A percentile compares a stretch with the other conserved stretches of the same genome.
These are phyloP conservation scores for Agaricales sp. DNA, from an alignment of 1,284 basidiomycete genomes.

Conservation along the genomic window DNA sequence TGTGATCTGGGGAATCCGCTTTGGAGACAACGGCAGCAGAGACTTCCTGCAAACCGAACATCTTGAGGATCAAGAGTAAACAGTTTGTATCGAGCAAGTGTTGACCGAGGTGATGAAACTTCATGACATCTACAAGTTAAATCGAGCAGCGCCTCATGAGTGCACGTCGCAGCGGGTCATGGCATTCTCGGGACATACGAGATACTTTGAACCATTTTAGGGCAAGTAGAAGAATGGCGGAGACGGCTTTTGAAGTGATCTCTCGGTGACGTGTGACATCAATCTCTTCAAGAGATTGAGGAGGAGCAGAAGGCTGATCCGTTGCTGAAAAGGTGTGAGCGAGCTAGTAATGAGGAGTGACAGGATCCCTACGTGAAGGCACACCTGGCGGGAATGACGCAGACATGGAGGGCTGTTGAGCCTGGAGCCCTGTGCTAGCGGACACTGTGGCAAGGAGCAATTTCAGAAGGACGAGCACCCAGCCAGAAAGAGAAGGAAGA, in stretches of 20 bases:
- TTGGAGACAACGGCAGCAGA: constrained; percentile 75
- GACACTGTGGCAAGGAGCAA: constrained; percentile 83
- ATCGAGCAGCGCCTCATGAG: constrained; percentile 4
- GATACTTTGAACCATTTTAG: constrained; percentile 99
- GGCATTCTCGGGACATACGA: constrained; percentile 66
- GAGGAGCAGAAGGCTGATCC: constrained; percentile 55
- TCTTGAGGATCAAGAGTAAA: constrained; percentile 89
- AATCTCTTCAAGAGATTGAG: constrained; percentile 86
- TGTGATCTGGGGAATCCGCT: constrained; percentile 82
- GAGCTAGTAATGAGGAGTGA: constrained; percentile 2
- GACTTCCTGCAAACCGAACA: constrained; percentile 95
- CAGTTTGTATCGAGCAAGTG: constrained; percentile 94
- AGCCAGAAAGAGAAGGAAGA: constrained; percentile 74
- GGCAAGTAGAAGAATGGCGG: constrained; percentile 83
- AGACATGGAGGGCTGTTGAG: constrained; percentile 49
- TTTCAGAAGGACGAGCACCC: constrained; percentile 87
- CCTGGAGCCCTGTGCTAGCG: constrained; percentile 50
- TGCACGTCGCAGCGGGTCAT: too few relatives aligned
- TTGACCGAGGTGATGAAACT: constrained; percentile 96
- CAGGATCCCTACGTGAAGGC: constrained; percentile 45
- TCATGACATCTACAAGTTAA: constrained; percentile 74
- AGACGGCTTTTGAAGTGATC: constrained; percentile 95
- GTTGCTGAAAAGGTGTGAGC: constrained; percentile 28
- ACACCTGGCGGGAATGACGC: constrained; percentile 61
- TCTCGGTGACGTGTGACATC: constrained; percentile 95